Conservation (phyloP, 148 eudicot genomes). For the Amaranthus cruentus region DNA sequence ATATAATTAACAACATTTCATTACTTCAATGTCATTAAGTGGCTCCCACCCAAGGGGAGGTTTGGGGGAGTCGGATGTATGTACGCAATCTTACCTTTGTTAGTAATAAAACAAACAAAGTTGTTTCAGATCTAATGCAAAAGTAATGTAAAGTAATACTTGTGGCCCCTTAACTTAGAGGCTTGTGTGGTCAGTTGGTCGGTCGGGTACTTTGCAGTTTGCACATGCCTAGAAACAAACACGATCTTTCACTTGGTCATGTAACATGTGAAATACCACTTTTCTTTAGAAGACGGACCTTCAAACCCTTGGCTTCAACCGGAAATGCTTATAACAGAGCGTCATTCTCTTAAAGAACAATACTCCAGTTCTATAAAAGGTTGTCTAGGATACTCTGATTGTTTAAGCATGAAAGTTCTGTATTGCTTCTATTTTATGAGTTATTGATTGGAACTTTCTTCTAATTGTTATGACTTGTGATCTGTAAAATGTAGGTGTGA, state of each 20-base stretch:
- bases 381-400: background rate
- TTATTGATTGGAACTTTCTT: background rate
- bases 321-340: background rate
- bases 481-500: constrained; percentile 54
- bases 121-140: too few species aligned
- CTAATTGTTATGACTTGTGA: background rate
- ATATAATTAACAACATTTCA: too few species aligned
- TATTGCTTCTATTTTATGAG: background rate
- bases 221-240: too few species aligned
- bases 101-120: too few species aligned
- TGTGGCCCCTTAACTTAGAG: too few species aligned
- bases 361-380: background rate
- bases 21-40: too few species aligned
- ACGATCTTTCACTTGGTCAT: background rate
- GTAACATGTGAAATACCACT: background rate
- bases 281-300: background rate
- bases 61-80: too few species aligned
- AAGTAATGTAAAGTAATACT: too few species aligned
- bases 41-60: too few species aligned
- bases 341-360: background rate
- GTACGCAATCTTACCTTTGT: too few species aligned
- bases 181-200: too few species aligned
- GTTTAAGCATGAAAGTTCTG: background rate
- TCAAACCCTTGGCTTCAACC: background rate
- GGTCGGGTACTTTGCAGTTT: too few species aligned